Evolutionary conservation across 2,329 filamentous ascomycete genomes (phyloP), one percentile per base, ranked within the genome.

Genomic region (Nemania abortiva): DNA sequence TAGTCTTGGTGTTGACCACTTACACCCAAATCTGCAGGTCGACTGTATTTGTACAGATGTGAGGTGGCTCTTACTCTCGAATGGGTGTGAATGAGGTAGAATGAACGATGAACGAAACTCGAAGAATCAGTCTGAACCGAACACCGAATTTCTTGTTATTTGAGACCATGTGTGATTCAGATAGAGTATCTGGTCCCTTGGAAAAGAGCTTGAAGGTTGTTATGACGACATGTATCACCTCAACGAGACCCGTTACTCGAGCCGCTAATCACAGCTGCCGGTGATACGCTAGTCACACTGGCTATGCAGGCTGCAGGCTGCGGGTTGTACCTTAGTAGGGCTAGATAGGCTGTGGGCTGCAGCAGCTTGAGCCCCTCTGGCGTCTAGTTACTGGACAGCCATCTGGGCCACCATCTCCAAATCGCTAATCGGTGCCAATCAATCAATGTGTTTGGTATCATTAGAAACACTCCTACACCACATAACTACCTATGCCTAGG

Each of bases 201-300:
- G 34, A 5, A 13, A 59, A 34, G 39, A 59, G 29, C 47, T 45
- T 22, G 13, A 27, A 57, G 50, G 24, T 24, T 49, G 31, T 57
- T 61, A 66, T 68, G 62, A 65, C 62, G 55, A 60, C 66, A 68
- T 65, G 55, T 65, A 31, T 61, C 47, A 49, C 57, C 50, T 22
- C 39, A 42, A 11, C 27, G 24, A 18, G 60, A n/a, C 24, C 37
- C 20, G 37, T 49, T n/a, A 31, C 45, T 52, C 45, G 52, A 64
- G 31, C 27, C 42, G 31, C 62, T 53, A 65, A 45, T 3, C n/a
- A 42, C 27, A 47, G 24, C 15, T 42, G 39, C 27, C 20, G 27
- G 45, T 37, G 52, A 13, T 13, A 56, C 24, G 34, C 45, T 54
- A 54, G 55, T 10, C 31, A n/a, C 53, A 20, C 56, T 15, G 34